Conservation (phyloP, 179 eudicot species). For the Pouteria campechiana region DNA sequence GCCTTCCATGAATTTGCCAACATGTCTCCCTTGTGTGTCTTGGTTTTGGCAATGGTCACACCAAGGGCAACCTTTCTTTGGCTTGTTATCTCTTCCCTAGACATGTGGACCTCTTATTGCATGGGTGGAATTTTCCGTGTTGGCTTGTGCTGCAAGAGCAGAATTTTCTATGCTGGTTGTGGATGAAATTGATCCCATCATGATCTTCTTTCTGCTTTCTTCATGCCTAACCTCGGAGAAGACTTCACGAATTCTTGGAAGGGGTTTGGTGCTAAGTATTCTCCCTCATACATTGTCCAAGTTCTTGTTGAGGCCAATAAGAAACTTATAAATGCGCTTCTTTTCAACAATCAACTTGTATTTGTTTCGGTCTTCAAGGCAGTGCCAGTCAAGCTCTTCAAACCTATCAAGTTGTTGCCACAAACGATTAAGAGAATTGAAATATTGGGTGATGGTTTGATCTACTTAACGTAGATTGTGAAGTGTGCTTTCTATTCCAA, state of each 20-base stretch:
- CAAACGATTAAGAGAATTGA: neutral
- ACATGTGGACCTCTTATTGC: neutral
- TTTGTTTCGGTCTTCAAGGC: neutral
- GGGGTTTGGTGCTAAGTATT: neutral
- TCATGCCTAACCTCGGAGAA: neutral
- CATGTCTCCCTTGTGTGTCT: neutral
- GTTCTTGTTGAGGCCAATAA: no score
- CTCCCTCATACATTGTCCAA: neutral
- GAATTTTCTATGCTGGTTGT: no score
- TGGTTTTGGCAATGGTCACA: neutral
- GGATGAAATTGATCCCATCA: neutral
- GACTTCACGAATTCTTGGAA: neutral
- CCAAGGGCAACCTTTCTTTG: neutral
- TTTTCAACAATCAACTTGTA: neutral
- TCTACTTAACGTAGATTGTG: neutral
- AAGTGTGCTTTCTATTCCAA: neutral
- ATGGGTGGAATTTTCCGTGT: neutral
- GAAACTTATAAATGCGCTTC: no score
- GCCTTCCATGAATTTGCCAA: constrained; percentile 2
- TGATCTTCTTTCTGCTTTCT: constrained; percentile 1
- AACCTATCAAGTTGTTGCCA: constrained; percentile 1
- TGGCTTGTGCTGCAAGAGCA: no score
- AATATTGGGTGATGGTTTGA: neutral
- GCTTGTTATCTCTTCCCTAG: neutral
- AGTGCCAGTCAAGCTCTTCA: neutral